Evolutionary conservation across 495 filamentous ascomycete genomes (phyloP).

Genomic region (Pyronema domesticum): DNA sequence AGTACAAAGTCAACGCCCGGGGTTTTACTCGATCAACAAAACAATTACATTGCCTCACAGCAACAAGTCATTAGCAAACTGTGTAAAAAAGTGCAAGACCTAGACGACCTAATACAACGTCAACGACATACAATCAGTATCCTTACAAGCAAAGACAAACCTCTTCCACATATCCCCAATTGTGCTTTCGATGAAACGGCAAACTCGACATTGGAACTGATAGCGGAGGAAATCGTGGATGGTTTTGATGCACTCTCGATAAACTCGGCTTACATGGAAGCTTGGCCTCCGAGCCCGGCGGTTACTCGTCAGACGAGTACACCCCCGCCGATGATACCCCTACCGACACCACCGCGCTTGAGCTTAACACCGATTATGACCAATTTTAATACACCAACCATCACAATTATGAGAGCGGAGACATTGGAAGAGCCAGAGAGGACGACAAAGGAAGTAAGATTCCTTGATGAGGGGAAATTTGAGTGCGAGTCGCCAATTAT

Average conservation of each 20-base stretch:
- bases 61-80: background rate
- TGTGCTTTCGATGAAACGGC: background rate
- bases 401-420: too few relatives aligned
- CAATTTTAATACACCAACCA: too few relatives aligned
- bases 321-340: too few relatives aligned
- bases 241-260: background rate
- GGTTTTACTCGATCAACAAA: background rate
- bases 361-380: too few relatives aligned
- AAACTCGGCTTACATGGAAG: background rate
- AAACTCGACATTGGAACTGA: background rate
- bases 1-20: background rate
- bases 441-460: too few relatives aligned
- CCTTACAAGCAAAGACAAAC: background rate
- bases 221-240: constrained; percentile 1
- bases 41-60: background rate
- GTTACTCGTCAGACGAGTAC: too few relatives aligned
- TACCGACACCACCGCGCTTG: too few relatives aligned
- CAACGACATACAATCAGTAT: background rate
- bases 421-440: too few relatives aligned
- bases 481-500: too few relatives aligned
- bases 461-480: too few relatives aligned
- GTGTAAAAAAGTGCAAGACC: background rate
- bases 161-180: background rate
- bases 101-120: background rate
- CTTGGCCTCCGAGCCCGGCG: too few relatives aligned